A percentile compares a stretch with the other conserved stretches of the same genome.
Evolutionary conservation across 2,329 filamentous ascomycete genomes (phyloP).

Genomic region (Phyllosticta citrichinensis): DNA sequence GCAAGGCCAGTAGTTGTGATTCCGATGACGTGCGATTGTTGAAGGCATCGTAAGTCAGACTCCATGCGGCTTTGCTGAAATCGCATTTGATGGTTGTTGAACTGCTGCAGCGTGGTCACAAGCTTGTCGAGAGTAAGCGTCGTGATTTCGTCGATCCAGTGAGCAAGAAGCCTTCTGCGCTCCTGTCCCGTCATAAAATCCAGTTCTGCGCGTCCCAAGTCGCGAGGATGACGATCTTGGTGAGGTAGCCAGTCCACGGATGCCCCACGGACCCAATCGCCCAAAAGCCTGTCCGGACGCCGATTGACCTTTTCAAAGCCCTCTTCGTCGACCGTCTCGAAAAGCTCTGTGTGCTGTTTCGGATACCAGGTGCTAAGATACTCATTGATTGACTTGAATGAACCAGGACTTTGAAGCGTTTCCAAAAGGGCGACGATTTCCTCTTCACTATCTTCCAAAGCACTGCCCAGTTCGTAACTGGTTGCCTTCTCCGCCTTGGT

Average conservation of each 20-base stretch:
- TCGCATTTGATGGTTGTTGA: not conserved
- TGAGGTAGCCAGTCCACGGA: not conserved
- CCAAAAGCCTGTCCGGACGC: not conserved
- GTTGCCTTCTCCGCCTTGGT: slow-evolving; percentile 33
- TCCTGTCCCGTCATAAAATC: too few relatives aligned
- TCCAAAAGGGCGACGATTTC: slow-evolving; percentile 14
- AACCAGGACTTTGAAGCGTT: not conserved
- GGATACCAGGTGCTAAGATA: not conserved
- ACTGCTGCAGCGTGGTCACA: not conserved
- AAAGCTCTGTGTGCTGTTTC: not conserved
- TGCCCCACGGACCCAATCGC: not conserved
- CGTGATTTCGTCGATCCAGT: too few relatives aligned
- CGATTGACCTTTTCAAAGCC: not conserved
- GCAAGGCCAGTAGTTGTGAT: slow-evolving; percentile 53
- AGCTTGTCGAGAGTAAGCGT: too few relatives aligned
- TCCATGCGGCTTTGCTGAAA: not conserved
- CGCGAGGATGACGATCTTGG: not conserved
- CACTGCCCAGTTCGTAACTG: slow-evolving; percentile 19
- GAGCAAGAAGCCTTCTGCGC: too few relatives aligned
- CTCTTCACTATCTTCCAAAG: slow-evolving; percentile 13
- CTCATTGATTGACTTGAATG: slow-evolving; percentile 1
- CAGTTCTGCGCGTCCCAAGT: too few relatives aligned
- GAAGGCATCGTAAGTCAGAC: slow-evolving; percentile 14
- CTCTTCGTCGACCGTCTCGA: not conserved
- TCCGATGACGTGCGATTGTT: slow-evolving; percentile 44